Evolutionary conservation across 352 stramenopile species (phyloP), one percentile per base, ranked within the genome.

Genomic region (Elongisporangium anandrum): DNA sequence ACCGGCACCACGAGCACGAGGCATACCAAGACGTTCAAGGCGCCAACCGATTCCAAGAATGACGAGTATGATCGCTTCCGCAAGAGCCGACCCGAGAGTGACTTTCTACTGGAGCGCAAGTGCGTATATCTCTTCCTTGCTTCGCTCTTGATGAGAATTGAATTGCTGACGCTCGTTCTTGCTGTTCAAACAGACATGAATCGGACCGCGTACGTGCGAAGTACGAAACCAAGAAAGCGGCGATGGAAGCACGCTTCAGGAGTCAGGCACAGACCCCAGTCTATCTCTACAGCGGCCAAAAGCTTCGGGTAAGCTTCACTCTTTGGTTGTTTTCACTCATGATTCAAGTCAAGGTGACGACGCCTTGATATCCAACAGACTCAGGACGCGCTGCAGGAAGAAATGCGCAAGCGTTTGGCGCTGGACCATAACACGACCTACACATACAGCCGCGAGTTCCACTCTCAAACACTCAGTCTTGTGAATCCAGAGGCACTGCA

Each of bases 281-380:
- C 17, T 96, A 91, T 62, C 80, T 94, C 65, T 97, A 97, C 73
- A 94, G 83, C 57, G 80, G 85, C 3, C 90, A 97, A 62, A 93
- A 90, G 54, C 72, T 96, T 10, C 72, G 83, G 54, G 83, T 92
- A 68, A 69, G 13, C 8, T 45, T 50, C 3, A 9, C 39, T 63
- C 20, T n/a, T 45, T 4, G 17, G 55, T 48, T 39, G 26, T 12
- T 16, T 53, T 34, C 13, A 15, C 17, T 39, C n/a, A n/a, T 19
- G 23, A 12, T 53, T 26, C 23, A 52, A 38, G 54, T 61, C 39
- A 4, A 15, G 58, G 1, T 49, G 8, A n/a, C 50, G 12, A 4
- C 59, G n/a, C 1, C 38, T 21, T 61, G 52, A 23, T 7, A 50
- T 41, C 9, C 4, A 56, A 23, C 54, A 92, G 83, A 85, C 87